These are phyloP conservation scores for Boletus subcaerulescens DNA, from an alignment of 768 basidiomycete genomes.

Conservation along the genomic window DNA sequence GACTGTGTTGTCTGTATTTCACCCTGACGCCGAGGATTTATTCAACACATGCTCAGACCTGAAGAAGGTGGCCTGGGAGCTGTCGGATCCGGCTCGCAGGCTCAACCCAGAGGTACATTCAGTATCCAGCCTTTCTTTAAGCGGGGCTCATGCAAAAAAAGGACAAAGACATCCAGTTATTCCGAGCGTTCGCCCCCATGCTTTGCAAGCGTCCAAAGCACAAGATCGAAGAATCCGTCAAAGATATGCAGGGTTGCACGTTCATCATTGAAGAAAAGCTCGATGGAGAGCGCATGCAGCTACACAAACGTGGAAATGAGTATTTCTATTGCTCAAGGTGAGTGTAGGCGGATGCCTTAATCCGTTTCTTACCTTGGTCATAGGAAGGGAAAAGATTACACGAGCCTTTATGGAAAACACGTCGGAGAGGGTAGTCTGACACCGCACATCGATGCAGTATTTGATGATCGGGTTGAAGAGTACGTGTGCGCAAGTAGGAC, in stretches of 20 bases:
- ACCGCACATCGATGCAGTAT: constrained; percentile 74
- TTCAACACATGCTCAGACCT: constrained; percentile 97
- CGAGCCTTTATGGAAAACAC: constrained; percentile 87
- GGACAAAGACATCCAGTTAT: constrained; percentile 83
- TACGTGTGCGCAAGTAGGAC: constrained; percentile 36
- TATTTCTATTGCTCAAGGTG: constrained; percentile 93
- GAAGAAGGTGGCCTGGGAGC: constrained; percentile 87
- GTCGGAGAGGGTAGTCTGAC: constrained; percentile 84
- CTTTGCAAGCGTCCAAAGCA: constrained; percentile 85
- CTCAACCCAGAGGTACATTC: constrained; percentile 53
- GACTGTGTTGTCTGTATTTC: constrained; percentile 86
- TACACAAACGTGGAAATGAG: constrained; percentile 89
- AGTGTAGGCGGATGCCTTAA: not conserved
- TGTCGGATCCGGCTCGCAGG: constrained; percentile 72
- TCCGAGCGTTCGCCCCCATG: constrained; percentile 91
- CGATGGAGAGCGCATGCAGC: constrained; percentile 94
- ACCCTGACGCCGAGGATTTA: constrained; percentile 89
- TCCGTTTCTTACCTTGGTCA: not conserved
- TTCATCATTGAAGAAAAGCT: constrained; percentile 97
- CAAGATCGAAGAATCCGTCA: constrained; percentile 79
- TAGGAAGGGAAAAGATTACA: constrained; percentile 90
- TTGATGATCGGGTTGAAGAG: constrained; percentile 78
- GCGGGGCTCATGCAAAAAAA: constrained; percentile 30
- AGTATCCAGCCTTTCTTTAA: no score
- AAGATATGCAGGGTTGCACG: constrained; percentile 71